These are phyloP conservation scores for Begonia peltatifolia DNA, from an alignment of 306 rosid species.

Conservation along the genomic window DNA sequence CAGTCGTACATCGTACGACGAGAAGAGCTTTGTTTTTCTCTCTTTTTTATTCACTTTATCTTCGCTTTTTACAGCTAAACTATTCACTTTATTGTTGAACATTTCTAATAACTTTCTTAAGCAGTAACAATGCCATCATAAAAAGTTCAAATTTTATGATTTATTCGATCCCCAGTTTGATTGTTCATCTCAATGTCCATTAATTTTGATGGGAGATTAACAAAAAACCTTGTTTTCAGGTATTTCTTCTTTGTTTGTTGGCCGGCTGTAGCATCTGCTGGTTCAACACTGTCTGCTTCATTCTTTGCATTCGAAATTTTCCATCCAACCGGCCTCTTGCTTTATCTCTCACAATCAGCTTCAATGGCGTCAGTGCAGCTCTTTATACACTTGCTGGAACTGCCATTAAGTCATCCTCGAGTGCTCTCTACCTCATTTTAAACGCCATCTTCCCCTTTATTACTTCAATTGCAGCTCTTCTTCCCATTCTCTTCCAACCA, in stretches of 20 bases:
- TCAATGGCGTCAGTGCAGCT: conserved; percentile 96
- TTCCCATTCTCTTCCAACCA: conserved; percentile 77
- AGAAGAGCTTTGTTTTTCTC: no score
- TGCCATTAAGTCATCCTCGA: conserved; percentile 54
- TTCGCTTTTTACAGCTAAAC: no score
- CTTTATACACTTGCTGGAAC: conserved; percentile 71
- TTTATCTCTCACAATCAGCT: conserved; percentile 79
- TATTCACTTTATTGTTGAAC: no score
- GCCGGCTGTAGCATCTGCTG: conserved; percentile 97
- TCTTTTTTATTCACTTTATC: no score
- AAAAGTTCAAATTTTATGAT: no score
- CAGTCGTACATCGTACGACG: no score
- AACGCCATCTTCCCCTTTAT: conserved; percentile 69
- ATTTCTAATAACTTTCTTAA: no score
- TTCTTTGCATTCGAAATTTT: conserved; percentile 80
- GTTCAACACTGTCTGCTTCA: conserved; percentile 97
- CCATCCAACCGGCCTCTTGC: conserved; percentile 73
- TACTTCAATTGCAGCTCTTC: conserved; percentile 43
- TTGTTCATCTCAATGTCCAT: no score
- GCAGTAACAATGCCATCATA: no score
- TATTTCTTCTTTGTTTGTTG: conserved; percentile 60
- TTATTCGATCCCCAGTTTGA: no score
- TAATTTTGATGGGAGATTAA: no score
- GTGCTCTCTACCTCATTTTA: conserved; percentile 39
- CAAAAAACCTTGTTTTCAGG: conserved; percentile 23